Conservation (phyloP, 768 basidiomycete species). For the Boletus bicolor region DNA sequence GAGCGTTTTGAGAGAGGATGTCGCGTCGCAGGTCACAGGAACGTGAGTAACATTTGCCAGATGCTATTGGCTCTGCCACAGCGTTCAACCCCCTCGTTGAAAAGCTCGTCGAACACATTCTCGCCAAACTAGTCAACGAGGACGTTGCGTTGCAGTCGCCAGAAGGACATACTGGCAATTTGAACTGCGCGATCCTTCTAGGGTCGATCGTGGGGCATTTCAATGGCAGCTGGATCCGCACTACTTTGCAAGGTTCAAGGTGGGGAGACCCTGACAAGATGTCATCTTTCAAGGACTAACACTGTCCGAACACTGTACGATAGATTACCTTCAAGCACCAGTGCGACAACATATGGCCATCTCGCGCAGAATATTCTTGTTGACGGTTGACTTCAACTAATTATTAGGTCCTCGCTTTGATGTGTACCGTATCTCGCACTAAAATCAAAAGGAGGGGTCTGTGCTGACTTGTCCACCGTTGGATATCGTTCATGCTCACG, state of each 20-base stretch:
- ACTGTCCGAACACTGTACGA: too few species aligned
- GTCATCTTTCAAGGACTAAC: neutral
- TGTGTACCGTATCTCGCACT: neutral
- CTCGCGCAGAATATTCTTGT: neutral
- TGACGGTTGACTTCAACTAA: neutral
- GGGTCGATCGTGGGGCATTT: too few species aligned
- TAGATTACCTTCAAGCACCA: neutral
- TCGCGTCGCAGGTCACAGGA: neutral
- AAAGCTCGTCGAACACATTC: neutral
- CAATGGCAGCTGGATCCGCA: too few species aligned
- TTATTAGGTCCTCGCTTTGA: neutral
- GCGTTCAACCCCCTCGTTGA: neutral
- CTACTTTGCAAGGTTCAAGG: neutral
- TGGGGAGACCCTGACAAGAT: neutral
- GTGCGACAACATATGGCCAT: neutral
- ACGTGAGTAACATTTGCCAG: conserved; percentile 8
- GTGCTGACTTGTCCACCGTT: neutral
- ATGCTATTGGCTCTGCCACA: neutral
- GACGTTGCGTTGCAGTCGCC: neutral
- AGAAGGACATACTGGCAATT: neutral
- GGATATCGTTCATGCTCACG: neutral
- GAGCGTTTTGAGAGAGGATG: neutral
- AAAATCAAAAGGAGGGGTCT: neutral
- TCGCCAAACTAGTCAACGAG: neutral
- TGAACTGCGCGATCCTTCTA: too few species aligned